Conservation (phyloP, 2,329 filamentous ascomycete species). For the Beauveria pseudobassiana region DNA sequence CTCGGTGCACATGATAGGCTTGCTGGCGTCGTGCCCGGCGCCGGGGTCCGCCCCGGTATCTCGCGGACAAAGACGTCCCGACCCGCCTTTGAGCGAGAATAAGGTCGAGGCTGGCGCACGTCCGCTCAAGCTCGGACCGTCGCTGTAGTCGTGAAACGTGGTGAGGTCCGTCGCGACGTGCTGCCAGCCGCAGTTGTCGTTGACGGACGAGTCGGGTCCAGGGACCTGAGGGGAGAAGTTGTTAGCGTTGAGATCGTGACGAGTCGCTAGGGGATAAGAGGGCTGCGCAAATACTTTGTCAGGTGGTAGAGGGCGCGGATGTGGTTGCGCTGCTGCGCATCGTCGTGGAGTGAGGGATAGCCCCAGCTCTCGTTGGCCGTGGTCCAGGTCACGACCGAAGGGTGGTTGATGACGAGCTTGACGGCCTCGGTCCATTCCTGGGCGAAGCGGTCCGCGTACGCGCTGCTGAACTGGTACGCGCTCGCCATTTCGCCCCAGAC, state of each 20-base stretch:
- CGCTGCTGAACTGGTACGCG: constrained; percentile 33
- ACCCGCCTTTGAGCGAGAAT: too few relatives aligned
- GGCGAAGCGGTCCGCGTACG: constrained; percentile 53
- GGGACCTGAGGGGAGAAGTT: constrained; percentile 23
- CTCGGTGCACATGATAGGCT: too few relatives aligned
- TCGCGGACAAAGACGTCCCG: too few relatives aligned
- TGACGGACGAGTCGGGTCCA: constrained; percentile 57
- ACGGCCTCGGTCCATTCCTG: constrained; percentile 58
- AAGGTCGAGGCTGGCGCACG: too few relatives aligned
- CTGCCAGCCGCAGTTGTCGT: constrained; percentile 68
- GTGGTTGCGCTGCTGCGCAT: constrained; percentile 53
- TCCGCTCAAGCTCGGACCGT: too few relatives aligned
- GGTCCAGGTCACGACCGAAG: constrained; percentile 58
- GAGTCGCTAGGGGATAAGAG: too few relatives aligned
- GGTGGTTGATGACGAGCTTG: constrained; percentile 57
- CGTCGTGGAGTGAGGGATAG: constrained; percentile 50
- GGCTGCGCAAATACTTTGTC: too few relatives aligned
- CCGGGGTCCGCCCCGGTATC: too few relatives aligned
- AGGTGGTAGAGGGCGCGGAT: constrained; percentile 55
- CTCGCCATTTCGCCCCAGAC: constrained; percentile 61
- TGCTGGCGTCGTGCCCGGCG: too few relatives aligned
- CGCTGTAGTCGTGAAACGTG: too few relatives aligned
- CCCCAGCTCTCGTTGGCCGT: constrained; percentile 59
- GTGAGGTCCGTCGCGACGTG: constrained; percentile 37
- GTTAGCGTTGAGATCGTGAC: too few relatives aligned